Conservation (phyloP, 192 early-diverging fungal species). For the Coemansia sp. region DNA sequence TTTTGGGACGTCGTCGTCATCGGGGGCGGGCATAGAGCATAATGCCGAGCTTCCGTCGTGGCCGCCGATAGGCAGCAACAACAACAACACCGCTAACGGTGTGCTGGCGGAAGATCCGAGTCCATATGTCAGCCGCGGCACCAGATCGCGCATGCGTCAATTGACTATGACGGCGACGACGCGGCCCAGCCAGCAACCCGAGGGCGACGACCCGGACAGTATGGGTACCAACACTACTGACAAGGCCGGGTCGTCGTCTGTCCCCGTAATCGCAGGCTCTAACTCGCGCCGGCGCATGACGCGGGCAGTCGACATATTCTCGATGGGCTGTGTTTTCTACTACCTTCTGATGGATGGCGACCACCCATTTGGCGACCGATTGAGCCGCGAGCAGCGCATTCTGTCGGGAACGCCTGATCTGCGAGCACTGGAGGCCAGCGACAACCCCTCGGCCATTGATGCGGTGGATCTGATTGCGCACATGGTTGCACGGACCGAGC, state of each 20-base stretch:
- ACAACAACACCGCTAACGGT: not conserved
- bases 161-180: slow-evolving; percentile 17
- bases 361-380: slow-evolving; percentile 94
- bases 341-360: slow-evolving; percentile 84
- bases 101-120: slow-evolving; percentile 31
- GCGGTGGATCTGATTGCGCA: slow-evolving; percentile 86
- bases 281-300: slow-evolving; percentile 59
- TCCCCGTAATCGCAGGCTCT: not conserved
- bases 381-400: slow-evolving; percentile 87
- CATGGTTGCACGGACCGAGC: slow-evolving; percentile 78
- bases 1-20: not conserved
- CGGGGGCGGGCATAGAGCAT: not conserved
- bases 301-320: slow-evolving; percentile 91
- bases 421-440: slow-evolving; percentile 60
- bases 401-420: slow-evolving; percentile 70
- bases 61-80: slow-evolving; percentile 12
- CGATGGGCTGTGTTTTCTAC: slow-evolving; percentile 92
- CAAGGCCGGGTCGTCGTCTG: slow-evolving; percentile 4
- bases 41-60: slow-evolving; percentile 18
- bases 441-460: slow-evolving; percentile 67
- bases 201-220: slow-evolving; percentile 26
- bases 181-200: slow-evolving; percentile 1
- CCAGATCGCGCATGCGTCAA: slow-evolving; percentile 27
- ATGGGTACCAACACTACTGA: slow-evolving; percentile 23
- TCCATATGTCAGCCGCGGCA: slow-evolving; percentile 47